These are phyloP conservation scores for Moringa oleifera DNA, from an alignment of 345 rosid species.

Conservation along the genomic window DNA sequence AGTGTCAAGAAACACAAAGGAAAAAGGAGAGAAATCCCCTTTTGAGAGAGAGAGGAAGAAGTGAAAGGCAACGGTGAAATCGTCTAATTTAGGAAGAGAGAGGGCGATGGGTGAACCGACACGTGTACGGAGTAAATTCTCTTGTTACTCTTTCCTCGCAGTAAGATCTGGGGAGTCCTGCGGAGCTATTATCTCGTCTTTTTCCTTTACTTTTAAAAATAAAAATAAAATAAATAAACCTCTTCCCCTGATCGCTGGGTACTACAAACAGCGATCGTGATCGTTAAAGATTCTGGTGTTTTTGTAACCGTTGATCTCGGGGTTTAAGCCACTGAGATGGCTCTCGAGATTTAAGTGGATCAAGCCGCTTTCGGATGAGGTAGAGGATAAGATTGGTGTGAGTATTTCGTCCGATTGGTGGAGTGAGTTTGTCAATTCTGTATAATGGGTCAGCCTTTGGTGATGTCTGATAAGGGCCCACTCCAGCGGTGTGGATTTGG, in stretches of 20 bases:
- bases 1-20: too few species aligned
- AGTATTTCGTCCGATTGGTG: not conserved
- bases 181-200: too few species aligned
- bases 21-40: not conserved
- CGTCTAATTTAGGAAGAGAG: slow-evolving; percentile 17
- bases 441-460: not conserved
- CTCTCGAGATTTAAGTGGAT: not conserved
- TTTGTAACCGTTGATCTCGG: not conserved
- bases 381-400: slow-evolving; percentile 6
- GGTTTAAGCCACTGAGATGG: too few species aligned
- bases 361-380: not conserved
- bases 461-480: slow-evolving; percentile 5
- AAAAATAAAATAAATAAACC: too few species aligned
- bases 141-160: slow-evolving; percentile 20
- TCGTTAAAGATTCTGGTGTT: not conserved
- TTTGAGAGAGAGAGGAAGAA: slow-evolving; percentile 10
- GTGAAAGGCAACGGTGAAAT: slow-evolving; percentile 28
- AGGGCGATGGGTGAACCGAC: slow-evolving; percentile 11
- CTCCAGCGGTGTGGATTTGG: not conserved
- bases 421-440: not conserved
- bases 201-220: too few species aligned
- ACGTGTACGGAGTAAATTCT: slow-evolving; percentile 28
- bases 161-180: slow-evolving; percentile 27
- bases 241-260: not conserved
- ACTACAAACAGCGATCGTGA: too few species aligned